These are phyloP conservation scores for Firmiana major DNA, from an alignment of 345 rosid genomes.

Conservation along the genomic window DNA sequence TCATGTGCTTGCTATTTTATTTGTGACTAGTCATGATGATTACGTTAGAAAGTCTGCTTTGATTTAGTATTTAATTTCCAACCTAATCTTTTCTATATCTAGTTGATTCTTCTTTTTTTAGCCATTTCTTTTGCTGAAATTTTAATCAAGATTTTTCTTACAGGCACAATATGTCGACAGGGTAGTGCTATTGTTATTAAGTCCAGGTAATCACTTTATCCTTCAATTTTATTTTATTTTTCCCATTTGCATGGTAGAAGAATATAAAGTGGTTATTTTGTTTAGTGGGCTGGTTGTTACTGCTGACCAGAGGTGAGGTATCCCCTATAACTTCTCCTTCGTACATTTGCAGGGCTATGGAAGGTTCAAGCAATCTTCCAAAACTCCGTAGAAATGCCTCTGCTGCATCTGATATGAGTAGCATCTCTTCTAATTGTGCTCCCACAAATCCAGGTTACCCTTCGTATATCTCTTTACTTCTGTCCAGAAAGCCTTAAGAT, in stretches of 20 bases:
- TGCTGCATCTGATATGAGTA: constrained; percentile 59
- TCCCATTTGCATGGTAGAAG: neutral
- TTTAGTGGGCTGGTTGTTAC: neutral
- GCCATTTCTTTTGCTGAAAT: neutral
- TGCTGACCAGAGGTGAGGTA: neutral
- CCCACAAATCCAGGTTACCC: constrained; percentile 45
- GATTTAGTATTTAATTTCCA: neutral
- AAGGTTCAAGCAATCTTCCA: constrained; percentile 41
- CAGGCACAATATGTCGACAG: constrained; percentile 53
- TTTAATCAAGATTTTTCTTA: constrained; percentile 22
- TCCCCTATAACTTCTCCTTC: constrained; percentile 4
- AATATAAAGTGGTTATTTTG: too few species aligned
- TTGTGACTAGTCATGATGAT: neutral
- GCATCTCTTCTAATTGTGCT: constrained; percentile 43
- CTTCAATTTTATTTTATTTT: neutral
- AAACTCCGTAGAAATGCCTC: constrained; percentile 70
- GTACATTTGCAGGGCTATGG: constrained; percentile 39
- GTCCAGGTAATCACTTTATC: constrained; percentile 47
- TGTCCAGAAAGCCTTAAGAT: neutral
- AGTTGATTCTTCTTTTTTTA: constrained; percentile 9
- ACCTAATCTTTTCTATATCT: neutral
- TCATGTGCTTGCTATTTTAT: neutral
- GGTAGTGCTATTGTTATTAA: constrained; percentile 52
- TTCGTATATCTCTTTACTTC: constrained; percentile 3
- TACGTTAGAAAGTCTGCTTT: neutral